These are phyloP conservation scores for Polyporus arcularius DNA, from an alignment of 768 basidiomycete genomes.

Conservation along the genomic window DNA sequence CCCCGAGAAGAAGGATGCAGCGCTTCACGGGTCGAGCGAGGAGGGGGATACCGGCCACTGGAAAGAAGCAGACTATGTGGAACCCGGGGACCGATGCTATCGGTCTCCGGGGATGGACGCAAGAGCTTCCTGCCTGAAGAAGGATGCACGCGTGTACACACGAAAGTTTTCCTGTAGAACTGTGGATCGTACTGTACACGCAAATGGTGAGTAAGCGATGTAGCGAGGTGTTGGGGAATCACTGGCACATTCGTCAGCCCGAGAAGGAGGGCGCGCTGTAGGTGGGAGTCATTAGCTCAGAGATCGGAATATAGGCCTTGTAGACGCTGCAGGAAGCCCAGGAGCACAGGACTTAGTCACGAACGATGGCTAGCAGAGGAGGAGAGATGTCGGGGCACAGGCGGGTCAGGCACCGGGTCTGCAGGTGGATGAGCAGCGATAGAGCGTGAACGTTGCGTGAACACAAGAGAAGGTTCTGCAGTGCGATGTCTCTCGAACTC, in stretches of 20 bases:
- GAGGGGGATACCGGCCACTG: constrained; percentile 1
- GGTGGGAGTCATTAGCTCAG: neutral
- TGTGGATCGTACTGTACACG: neutral
- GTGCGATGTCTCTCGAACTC: neutral
- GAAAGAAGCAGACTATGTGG: constrained; percentile 3
- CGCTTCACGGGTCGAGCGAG: neutral
- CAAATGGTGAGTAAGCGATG: neutral
- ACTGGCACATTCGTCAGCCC: constrained; percentile 2
- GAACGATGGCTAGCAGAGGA: neutral
- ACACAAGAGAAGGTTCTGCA: constrained; percentile 7
- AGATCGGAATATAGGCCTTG: neutral
- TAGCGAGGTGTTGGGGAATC: neutral
- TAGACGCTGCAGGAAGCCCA: constrained; percentile 4
- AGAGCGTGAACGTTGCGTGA: neutral
- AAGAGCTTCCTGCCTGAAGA: constrained; percentile 1
- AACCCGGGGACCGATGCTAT: constrained; percentile 14
- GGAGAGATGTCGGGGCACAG: neutral
- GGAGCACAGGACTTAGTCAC: constrained; percentile 5
- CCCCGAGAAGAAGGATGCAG: neutral
- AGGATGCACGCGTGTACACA: neutral
- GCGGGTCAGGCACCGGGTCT: neutral
- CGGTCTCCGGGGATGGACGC: constrained; percentile 11
- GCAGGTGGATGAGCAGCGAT: neutral
- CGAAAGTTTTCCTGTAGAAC: neutral
- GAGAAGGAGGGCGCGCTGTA: neutral